Percentiles rank a stretch among this genome's conserved stretches.
phyloP scores from a whole-genome alignment of 257 asterid species.

The Solanum neorickii region DNA sequence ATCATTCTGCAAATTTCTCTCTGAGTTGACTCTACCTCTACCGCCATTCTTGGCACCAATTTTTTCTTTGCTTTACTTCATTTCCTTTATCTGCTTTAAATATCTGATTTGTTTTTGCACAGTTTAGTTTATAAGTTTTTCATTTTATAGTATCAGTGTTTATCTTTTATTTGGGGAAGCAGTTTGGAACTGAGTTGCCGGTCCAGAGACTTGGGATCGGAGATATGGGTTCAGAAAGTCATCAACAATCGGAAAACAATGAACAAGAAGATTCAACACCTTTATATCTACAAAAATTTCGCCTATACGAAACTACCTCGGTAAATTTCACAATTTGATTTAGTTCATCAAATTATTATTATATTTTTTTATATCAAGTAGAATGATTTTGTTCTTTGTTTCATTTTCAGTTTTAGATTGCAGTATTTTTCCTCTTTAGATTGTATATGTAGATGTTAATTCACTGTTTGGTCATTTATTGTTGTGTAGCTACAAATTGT shows the following conservation, averaged over 20 bases:
- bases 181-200: slow-evolving; percentile 4
- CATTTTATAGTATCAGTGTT: background rate
- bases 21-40: background rate
- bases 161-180: background rate
- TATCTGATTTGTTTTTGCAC: background rate
- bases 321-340: slow-evolving; percentile 16
- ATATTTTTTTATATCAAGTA: background rate
- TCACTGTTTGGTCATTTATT: background rate
- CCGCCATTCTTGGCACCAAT: background rate
- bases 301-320: slow-evolving; percentile 82
- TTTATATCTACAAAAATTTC: slow-evolving; percentile 51
- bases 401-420: background rate
- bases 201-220: slow-evolving; percentile 40
- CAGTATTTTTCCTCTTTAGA: background rate
- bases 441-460: background rate
- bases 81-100: background rate
- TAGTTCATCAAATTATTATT: background rate
- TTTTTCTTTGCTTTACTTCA: background rate
- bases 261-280: slow-evolving; percentile 6
- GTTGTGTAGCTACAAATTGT: background rate
- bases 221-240: slow-evolving; percentile 18
- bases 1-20: background rate
- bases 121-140: background rate
- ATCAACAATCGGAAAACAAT: background rate
- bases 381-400: background rate